These are phyloP conservation scores for Populus deltoides DNA, from an alignment of 345 rosid species.

Conservation along the genomic window DNA sequence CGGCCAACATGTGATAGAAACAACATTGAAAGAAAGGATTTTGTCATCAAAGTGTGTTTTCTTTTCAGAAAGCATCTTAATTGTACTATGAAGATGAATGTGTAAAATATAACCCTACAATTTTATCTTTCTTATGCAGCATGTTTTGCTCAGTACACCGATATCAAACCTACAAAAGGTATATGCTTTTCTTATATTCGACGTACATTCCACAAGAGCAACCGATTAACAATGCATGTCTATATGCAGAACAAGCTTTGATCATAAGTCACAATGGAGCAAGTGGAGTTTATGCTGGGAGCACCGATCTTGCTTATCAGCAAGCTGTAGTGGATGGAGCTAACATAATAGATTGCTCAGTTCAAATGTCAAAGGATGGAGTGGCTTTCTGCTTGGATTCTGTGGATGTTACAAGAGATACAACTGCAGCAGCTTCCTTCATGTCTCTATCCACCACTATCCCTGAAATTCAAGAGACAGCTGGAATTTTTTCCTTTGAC, in stretches of 20 bases:
- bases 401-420: conserved; percentile 52
- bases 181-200: not conserved
- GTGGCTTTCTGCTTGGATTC: conserved; percentile 69
- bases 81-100: not conserved
- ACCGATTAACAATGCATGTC: not conserved
- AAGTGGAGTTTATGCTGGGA: conserved; percentile 73
- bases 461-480: conserved; percentile 61
- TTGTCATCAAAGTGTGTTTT: not conserved
- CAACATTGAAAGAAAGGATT: not conserved
- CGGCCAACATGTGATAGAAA: not conserved
- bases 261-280: conserved; percentile 83
- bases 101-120: conserved; percentile 9
- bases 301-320: conserved; percentile 82
- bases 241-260: conserved; percentile 36
- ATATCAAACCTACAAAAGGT: conserved; percentile 35
- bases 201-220: not conserved
- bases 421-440: conserved; percentile 58
- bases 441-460: conserved; percentile 44
- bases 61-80: not conserved
- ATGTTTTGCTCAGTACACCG: conserved; percentile 49
- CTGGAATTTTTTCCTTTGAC: conserved; percentile 82
- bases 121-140: conserved; percentile 39
- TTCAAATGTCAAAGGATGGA: conserved; percentile 86
- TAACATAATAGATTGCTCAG: conserved; percentile 71
- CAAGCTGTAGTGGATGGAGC: conserved; percentile 77